phyloP scores from a whole-genome alignment of 2,329 filamentous ascomycete species.

The Colletotrichum shisoi region DNA sequence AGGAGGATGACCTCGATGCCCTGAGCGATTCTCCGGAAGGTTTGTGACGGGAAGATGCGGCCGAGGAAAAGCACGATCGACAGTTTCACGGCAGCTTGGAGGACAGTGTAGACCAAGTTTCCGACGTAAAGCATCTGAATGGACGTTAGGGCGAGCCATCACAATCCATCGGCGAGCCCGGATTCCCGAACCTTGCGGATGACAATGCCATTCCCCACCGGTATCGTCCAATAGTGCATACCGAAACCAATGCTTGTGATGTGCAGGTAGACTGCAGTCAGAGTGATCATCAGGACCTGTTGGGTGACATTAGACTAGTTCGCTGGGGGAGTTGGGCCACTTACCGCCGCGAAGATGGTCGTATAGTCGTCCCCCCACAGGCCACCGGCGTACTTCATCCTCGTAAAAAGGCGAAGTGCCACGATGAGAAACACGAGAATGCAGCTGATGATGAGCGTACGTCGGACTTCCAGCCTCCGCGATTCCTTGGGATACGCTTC shows the following conservation, averaged over 20 bases:
- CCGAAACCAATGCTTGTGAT: constrained; percentile 16
- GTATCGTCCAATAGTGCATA: constrained; percentile 15
- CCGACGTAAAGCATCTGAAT: constrained; percentile 18
- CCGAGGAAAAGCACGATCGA: constrained; percentile 17
- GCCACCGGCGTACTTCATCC: constrained; percentile 4
- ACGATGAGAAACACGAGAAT: constrained; percentile 5
- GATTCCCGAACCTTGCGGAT: constrained; percentile 11
- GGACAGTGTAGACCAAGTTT: constrained; percentile 16
- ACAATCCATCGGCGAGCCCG: neutral
- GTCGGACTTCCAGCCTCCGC: constrained; percentile 10
- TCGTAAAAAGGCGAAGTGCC: constrained; percentile 8
- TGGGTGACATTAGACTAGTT: neutral
- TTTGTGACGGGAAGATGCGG: constrained; percentile 12
- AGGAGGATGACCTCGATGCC: constrained; percentile 1
- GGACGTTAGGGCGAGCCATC: neutral
- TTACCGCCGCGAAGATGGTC: constrained; percentile 18
- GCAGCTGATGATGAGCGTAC: constrained; percentile 16
- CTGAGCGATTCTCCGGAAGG: constrained; percentile 9
- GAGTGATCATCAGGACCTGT: constrained; percentile 4
- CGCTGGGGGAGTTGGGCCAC: neutral
- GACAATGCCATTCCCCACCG: constrained; percentile 4
- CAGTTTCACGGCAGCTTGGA: constrained; percentile 17
- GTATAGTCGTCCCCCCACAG: constrained; percentile 13
- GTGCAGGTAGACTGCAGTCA: constrained; percentile 13
- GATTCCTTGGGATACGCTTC: constrained; percentile 17